Conservation (phyloP, 2,329 filamentous ascomycete species). For the Zymoseptoria ardabiliae region DNA sequence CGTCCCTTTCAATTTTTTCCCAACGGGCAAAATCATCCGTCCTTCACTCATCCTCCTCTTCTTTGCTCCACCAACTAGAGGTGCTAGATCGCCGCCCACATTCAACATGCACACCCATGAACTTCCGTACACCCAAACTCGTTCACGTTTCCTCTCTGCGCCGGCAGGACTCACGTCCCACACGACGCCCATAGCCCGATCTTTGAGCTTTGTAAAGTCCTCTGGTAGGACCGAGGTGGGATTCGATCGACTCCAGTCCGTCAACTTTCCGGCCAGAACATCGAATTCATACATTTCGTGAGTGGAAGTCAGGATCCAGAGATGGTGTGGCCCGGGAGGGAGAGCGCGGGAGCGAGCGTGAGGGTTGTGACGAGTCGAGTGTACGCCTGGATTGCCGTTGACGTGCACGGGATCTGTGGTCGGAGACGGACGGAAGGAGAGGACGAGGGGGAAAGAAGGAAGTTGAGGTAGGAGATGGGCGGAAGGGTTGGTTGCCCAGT, state of each 20-base stretch:
- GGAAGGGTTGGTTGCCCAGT: slow-evolving; percentile 70
- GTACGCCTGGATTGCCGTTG: slow-evolving; percentile 43
- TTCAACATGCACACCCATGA: slow-evolving; percentile 92
- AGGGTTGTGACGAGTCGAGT: slow-evolving; percentile 44
- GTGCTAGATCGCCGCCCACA: slow-evolving; percentile 58
- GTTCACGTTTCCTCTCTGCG: slow-evolving; percentile 35
- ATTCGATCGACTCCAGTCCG: slow-evolving; percentile 80
- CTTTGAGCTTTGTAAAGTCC: slow-evolving; percentile 65
- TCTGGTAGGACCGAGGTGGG: slow-evolving; percentile 65
- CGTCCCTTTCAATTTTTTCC: slow-evolving; percentile 36
- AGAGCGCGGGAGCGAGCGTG: slow-evolving; percentile 51
- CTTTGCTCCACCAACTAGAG: slow-evolving; percentile 1
- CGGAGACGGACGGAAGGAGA: slow-evolving; percentile 39
- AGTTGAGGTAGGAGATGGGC: slow-evolving; percentile 38
- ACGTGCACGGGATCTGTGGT: slow-evolving; percentile 12
- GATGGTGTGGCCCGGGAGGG: slow-evolving; percentile 45
- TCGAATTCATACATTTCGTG: slow-evolving; percentile 73
- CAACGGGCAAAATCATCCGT: slow-evolving; percentile 1
- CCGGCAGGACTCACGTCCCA: slow-evolving; percentile 58
- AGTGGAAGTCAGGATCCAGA: slow-evolving; percentile 56
- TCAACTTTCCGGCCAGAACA: slow-evolving; percentile 66
- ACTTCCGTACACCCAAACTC: slow-evolving; percentile 81
- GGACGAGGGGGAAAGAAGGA: slow-evolving; percentile 38
- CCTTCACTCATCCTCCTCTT: slow-evolving; percentile 23
- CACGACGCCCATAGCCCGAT: slow-evolving; percentile 73